Evolutionary conservation across 257 asterid species (phyloP).

Genomic region (Ajuga chamaepitys): DNA sequence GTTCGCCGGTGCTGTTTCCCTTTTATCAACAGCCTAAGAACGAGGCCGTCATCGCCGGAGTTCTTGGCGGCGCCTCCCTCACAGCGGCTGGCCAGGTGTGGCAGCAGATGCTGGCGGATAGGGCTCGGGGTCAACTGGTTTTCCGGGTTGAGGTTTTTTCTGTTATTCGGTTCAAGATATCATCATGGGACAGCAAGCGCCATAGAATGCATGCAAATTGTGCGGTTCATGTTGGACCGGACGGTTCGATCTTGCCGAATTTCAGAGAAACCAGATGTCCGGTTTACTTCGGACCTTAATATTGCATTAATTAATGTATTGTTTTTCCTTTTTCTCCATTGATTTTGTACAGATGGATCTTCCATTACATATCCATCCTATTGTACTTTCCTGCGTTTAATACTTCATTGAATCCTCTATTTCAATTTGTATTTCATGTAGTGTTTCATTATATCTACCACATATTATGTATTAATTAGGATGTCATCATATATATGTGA

Average conservation of each 20-base stretch:
- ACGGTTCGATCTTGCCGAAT: conserved; percentile 49
- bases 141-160: conserved; percentile 55
- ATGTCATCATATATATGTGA: too few relatives aligned
- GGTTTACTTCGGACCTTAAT: conserved; percentile 49
- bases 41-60: conserved; percentile 45
- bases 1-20: conserved; percentile 29
- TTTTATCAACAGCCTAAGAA: conserved; percentile 73
- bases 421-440: too few relatives aligned
- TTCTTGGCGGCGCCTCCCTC: conserved; percentile 42
- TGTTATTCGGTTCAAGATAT: conserved; percentile 59
- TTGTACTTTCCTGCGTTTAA: too few relatives aligned
- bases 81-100: conserved; percentile 33
- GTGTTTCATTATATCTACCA: too few relatives aligned
- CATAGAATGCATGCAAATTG: conserved; percentile 76
- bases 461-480: too few relatives aligned
- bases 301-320: not conserved
- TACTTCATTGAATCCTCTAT: too few relatives aligned
- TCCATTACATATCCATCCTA: too few relatives aligned
- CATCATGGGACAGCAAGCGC: conserved; percentile 71
- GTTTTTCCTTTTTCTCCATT: not conserved
- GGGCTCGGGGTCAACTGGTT: conserved; percentile 40
- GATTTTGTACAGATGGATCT: too few relatives aligned
- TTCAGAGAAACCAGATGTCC: conserved; percentile 57
- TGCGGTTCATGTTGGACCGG: conserved; percentile 67
- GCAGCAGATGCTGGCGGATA: conserved; percentile 43